These are phyloP conservation scores for Tetrapisispora taiwanensis DNA, from an alignment of 805 yeast genomes.

Conservation along the genomic window DNA sequence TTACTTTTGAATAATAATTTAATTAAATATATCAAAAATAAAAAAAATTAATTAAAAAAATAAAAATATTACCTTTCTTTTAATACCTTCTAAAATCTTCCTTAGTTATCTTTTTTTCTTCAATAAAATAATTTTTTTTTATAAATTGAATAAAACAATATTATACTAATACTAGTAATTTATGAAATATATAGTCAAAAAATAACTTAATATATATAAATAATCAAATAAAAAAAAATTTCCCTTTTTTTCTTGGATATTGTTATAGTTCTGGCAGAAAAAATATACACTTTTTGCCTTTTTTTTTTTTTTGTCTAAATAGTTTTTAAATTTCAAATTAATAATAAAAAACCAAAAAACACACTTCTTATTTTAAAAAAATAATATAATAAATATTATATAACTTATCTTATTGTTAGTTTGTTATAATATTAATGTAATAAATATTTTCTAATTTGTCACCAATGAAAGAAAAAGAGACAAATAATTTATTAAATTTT, in stretches of 20 bases:
- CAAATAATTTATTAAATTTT: no score
- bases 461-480: neutral
- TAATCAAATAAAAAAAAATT: no score
- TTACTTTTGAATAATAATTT: no score
- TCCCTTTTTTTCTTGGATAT: no score
- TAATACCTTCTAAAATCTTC: neutral
- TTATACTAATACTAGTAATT: conserved; percentile 1
- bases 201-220: neutral
- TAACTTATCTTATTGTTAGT: neutral
- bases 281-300: neutral
- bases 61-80: neutral
- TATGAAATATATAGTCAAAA: conserved; percentile 2
- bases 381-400: no score
- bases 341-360: neutral
- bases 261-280: no score
- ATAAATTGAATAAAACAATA: neutral
- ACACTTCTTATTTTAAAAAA: no score
- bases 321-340: neutral
- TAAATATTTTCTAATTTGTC: no score
- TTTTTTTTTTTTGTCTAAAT: no score
- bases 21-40: neutral
- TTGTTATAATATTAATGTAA: no score
- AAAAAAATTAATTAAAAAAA: neutral
- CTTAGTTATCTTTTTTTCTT: neutral
- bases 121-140: neutral